Evolutionary conservation across 495 filamentous ascomycete species (phyloP), one percentile per base, ranked within the genome.

Genomic region (Daldinia concentrica): DNA sequence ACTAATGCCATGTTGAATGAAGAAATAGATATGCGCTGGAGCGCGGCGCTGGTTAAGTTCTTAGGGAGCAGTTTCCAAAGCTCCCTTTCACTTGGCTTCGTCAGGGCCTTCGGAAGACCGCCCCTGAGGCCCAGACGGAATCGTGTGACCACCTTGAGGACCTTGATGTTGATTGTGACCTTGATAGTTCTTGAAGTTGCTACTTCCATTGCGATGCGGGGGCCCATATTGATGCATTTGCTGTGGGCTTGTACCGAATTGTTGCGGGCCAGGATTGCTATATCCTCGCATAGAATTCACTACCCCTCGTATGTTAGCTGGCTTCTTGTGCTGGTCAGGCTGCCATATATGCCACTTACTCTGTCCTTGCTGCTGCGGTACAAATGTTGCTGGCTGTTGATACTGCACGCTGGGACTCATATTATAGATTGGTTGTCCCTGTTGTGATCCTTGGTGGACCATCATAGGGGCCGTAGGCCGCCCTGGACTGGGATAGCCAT

Each of bases 401-500:
- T 89, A 91, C 67, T 88, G 88, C 70, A 88, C 83, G 24, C 83
- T 87, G 32, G 89, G 89, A 61, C 86, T 86, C 88, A 92, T 90
- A 58, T 86, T 82, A 69, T 86, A 92, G 76, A 92, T 86, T 56
- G 85, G 82, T 59, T 93, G 91, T 15, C 90, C 91, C 68, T 90
- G 89, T 69, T 93, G 91, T 22, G 91, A 93, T 57, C 90, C 90
- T 77, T 88, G 85, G 45, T 81, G 82, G 29, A 76, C 83, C 87
- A 93, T 92, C 92, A 95, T 94, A 82, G 94, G 90, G 2, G 92
- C 92, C 0, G 91, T 87, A 27, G 87, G 87, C 19, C 92, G 86
- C 58, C 92, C 88, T 0, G 93, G 92, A 74, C 92, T 95, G n/a
- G 92, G 91, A 79, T 91, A 97, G 17, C 92, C 92, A 74, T 89